Base-by-base conservation (phyloP, 2,329 filamentous ascomycete genomes). In the Tolypocladium nubicola region DNA sequence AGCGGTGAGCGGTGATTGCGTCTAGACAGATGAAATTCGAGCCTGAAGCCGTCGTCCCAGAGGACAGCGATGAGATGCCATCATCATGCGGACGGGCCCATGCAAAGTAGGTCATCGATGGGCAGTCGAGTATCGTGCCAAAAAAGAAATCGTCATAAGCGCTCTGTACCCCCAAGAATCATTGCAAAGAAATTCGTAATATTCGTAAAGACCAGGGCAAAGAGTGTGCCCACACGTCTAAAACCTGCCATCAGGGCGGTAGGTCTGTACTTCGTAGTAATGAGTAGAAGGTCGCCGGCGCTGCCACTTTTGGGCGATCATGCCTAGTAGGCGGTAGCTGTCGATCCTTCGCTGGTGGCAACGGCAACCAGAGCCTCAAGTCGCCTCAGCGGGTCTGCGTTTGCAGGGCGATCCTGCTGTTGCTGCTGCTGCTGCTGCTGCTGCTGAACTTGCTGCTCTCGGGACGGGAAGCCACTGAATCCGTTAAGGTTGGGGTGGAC, bases 401-500 rank as follows among this genome's bases (percentile, higher is more conserved):
- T 70, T 19, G 61, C 60, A 7, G 66, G 59, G 3, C 67, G 65
- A 7, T 70, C 70, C n/a, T 66, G 65, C 26, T 66, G 67, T 26
- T 67, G 64, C 19, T 66, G 64, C n/a, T 62, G 61, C 11, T 57
- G 53, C 21, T 59, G 60, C 8, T 65, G 61, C 50, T 74, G 47
- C 30, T 52, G 47, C 47, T 52, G 47, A 21, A 11, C 30, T 21
- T 59, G 60, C 9, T 65, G 60, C 52, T 74, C 71, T 45, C 68
- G 64, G 6, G 68, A 66, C 0, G 79, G 80, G 50, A 83, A 82
- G 0, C 78, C 79, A 30, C 75, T 69, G 59, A 82, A 82, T 3
- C 73, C 75, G 38, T 64, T 76, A 49, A 82, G 73, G 61, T 84
- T 84, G 3, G 81, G 81, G 57, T 84, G 81, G 5, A 81, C 73